A percentile compares a stretch with the other conserved stretches of the same genome.
Conservation (phyloP, 805 yeast genomes). For the Komagataella populi region DNA sequence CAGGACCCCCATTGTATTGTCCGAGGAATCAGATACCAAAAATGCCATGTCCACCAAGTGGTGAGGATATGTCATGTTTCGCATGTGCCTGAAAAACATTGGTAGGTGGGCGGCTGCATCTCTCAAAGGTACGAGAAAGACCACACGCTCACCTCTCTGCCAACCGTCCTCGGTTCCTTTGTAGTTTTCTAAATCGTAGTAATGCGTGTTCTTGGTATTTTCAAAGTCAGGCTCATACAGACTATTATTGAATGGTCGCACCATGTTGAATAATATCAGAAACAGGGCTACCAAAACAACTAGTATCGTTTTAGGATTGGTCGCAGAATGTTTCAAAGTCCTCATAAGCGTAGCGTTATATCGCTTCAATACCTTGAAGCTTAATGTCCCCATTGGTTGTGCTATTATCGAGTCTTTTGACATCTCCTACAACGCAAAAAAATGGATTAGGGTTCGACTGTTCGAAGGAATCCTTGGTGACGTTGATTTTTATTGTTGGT, state of each 20-base stretch:
- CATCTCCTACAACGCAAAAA: background rate
- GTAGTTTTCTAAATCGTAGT: conserved; percentile 28
- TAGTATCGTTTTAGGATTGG: background rate
- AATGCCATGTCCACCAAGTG: conserved; percentile 52
- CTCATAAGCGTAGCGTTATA: background rate
- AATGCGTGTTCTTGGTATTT: conserved; percentile 6
- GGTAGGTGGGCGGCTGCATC: conserved; percentile 50
- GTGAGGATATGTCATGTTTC: conserved; percentile 45
- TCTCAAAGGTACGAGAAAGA: conserved; percentile 44
- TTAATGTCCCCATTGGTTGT: background rate
- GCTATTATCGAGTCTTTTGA: background rate
- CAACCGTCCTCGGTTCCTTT: conserved; percentile 34
- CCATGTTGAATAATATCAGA: background rate
- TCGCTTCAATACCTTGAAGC: background rate
- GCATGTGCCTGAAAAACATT: conserved; percentile 46
- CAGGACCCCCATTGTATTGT: conserved; percentile 67
- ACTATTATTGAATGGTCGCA: background rate
- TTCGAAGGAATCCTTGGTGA: background rate
- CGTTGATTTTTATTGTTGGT: background rate
- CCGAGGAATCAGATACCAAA: conserved; percentile 81
- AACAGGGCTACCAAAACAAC: background rate
- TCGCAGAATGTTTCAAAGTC: background rate
- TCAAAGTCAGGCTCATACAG: conserved; percentile 5
- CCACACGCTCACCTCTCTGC: conserved; percentile 36
- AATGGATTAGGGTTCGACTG: background rate